Conservation (phyloP, 371 early-diverging fungal species). For the Rhizopus arrhizus region DNA sequence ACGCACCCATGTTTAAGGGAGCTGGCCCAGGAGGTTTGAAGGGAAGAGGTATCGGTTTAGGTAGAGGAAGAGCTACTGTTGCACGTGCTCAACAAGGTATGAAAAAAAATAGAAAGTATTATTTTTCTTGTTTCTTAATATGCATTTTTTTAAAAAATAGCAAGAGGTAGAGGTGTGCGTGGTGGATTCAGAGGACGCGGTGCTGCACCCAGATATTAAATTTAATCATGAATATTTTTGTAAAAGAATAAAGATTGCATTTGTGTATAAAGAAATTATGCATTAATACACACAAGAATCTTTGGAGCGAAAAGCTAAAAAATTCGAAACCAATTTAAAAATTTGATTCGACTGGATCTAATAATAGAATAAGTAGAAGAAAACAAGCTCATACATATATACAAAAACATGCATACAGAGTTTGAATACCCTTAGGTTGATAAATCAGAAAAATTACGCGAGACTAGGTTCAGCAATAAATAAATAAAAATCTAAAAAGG, state of each 20-base stretch:
- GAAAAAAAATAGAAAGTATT: neutral
- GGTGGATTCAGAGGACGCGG: conserved; percentile 53
- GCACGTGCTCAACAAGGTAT: conserved; percentile 73
- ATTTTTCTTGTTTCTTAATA: neutral
- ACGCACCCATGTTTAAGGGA: conserved; percentile 96
- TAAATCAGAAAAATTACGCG: no score
- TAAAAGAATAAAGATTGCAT: conserved; percentile 4
- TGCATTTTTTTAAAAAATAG: conserved; percentile 25
- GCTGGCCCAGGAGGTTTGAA: conserved; percentile 79
- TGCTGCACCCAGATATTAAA: conserved; percentile 27
- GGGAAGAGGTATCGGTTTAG: conserved; percentile 85
- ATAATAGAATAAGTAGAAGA: no score
- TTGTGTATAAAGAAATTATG: conserved; percentile 1
- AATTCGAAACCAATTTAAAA: no score
- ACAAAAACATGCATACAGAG: no score
- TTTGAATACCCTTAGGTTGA: no score
- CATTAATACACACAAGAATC: neutral
- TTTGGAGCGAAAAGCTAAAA: no score
- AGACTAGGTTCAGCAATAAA: no score
- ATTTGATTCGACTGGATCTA: neutral
- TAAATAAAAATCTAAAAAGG: no score
- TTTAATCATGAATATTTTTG: neutral
- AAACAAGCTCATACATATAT: no score
- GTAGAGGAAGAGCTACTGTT: conserved; percentile 85
- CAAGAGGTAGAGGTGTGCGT: conserved; percentile 51